Conservation (phyloP, 169 alveolate genomes). For the Plasmodium knowlesi region DNA sequence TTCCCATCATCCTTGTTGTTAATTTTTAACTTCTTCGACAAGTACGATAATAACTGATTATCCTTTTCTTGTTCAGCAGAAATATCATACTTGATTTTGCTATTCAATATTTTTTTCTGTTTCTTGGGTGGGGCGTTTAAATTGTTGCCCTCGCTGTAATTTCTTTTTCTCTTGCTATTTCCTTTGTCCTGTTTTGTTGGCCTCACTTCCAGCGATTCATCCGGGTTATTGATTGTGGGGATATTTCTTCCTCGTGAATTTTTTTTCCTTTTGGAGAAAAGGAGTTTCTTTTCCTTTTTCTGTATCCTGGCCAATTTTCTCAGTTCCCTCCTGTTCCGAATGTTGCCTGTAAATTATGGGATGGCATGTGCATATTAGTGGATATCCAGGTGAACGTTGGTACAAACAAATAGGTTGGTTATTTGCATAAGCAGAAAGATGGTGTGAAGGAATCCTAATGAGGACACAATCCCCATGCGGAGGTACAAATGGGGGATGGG, state of each 20-base stretch:
- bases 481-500: not conserved
- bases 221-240: not conserved
- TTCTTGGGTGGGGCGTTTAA: slow-evolving; percentile 14
- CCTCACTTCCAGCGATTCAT: not conserved
- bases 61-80: slow-evolving; percentile 74
- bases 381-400: not conserved
- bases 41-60: slow-evolving; percentile 74
- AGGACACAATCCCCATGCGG: not conserved
- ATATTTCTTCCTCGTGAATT: not conserved
- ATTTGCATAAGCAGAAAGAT: not conserved
- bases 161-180: slow-evolving; percentile 8
- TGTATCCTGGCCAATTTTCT: slow-evolving; percentile 76
- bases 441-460: not conserved
- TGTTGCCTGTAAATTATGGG: slow-evolving; percentile 40
- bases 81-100: slow-evolving; percentile 21
- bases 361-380: not conserved
- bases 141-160: not conserved
- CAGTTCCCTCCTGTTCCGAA: slow-evolving; percentile 74
- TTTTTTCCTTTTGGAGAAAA: slow-evolving; percentile 73
- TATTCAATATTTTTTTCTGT: not conserved
- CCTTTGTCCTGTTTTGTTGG: not conserved
- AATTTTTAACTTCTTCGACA: slow-evolving; percentile 65
- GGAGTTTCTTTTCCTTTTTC: slow-evolving; percentile 76
- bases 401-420: not conserved
- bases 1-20: slow-evolving; percentile 18